Evolutionary conservation across 2,329 filamentous ascomycete species (phyloP).

Genomic region (Neospermospora avenae): DNA sequence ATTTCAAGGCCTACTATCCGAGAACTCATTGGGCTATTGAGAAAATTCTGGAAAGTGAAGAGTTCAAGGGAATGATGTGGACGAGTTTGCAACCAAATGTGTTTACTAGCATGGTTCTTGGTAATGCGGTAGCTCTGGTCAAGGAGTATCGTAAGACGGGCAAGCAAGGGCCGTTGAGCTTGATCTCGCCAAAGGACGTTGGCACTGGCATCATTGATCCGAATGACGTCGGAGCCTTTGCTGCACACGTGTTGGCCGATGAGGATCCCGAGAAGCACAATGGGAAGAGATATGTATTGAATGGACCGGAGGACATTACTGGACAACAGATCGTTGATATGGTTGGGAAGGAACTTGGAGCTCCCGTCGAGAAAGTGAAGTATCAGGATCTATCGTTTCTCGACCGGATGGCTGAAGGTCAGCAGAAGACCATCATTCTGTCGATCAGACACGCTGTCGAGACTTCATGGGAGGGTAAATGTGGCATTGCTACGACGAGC

Average conservation of each 20-base stretch:
- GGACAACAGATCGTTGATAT: slow-evolving; percentile 37
- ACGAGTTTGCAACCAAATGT: slow-evolving; percentile 41
- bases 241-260: slow-evolving; percentile 37
- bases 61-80: slow-evolving; percentile 38
- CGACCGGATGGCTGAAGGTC: slow-evolving; percentile 24
- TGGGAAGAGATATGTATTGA: slow-evolving; percentile 38
- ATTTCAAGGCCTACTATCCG: slow-evolving; percentile 37
- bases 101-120: slow-evolving; percentile 31
- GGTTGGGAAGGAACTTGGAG: slow-evolving; percentile 37
- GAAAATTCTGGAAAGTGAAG: slow-evolving; percentile 35
- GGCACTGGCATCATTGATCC: slow-evolving; percentile 35
- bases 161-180: slow-evolving; percentile 30
- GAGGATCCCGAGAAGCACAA: slow-evolving; percentile 34
- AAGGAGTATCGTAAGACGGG: slow-evolving; percentile 37
- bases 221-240: slow-evolving; percentile 37
- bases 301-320: slow-evolving; percentile 40
- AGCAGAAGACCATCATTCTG: not conserved
- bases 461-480: not conserved
- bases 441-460: not conserved
- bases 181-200: slow-evolving; percentile 33
- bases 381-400: slow-evolving; percentile 34
- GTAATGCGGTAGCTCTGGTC: slow-evolving; percentile 32
- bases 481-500: not conserved
- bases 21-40: slow-evolving; percentile 43
- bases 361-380: slow-evolving; percentile 29